phyloP scores from a whole-genome alignment of 2,329 filamentous ascomycete genomes.

The Paraconiothyrium sp. region DNA sequence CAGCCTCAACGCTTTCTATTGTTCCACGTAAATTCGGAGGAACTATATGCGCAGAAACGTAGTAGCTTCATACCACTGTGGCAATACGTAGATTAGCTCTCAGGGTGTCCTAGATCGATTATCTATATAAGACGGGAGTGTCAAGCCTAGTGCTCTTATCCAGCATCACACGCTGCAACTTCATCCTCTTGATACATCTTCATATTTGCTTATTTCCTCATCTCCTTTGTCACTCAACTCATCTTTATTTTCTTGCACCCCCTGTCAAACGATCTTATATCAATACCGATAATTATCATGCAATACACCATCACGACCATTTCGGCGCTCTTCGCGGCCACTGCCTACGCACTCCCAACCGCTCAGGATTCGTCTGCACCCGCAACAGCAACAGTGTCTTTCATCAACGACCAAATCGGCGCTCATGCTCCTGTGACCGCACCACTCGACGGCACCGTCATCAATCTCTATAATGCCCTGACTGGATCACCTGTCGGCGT shows the following conservation, averaged over 20 bases:
- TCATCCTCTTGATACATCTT: background rate
- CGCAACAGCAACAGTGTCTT: constrained; percentile 1
- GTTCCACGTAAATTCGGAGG: background rate
- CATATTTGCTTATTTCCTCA: background rate
- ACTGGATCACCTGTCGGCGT: background rate
- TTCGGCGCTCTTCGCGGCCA: background rate
- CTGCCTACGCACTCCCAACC: background rate
- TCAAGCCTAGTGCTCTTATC: background rate
- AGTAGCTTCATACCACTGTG: background rate
- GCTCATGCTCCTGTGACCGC: background rate
- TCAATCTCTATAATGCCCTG: background rate
- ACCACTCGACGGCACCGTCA: background rate
- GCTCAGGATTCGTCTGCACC: background rate
- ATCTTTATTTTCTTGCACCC: too few relatives aligned
- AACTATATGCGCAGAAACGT: background rate
- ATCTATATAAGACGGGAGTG: background rate
- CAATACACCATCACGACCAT: constrained; percentile 5
- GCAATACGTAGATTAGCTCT: background rate
- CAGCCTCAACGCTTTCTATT: background rate
- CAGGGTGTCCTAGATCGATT: background rate
- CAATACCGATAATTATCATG: background rate
- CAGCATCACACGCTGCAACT: background rate
- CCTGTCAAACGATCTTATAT: too few relatives aligned
- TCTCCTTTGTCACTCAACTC: background rate
- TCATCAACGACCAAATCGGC: constrained; percentile 3